Evolutionary conservation across 2,329 filamentous ascomycete species (phyloP).

Genomic region (Grosmannia clavigera): DNA sequence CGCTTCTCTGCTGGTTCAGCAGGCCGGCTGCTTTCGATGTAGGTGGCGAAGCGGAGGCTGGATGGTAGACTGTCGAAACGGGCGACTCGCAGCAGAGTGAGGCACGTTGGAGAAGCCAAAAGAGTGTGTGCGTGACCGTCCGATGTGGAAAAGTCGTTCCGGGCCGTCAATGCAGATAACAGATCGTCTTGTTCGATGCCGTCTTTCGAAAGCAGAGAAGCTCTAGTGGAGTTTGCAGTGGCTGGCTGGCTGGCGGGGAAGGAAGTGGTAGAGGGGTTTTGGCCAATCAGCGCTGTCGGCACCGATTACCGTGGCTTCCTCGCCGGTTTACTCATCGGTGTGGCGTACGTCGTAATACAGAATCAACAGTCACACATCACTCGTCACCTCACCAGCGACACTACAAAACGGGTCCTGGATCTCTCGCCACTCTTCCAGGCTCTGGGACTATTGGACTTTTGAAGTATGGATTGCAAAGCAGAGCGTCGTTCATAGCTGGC

Average conservation of each 20-base stretch:
- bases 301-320: neutral
- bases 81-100: too few relatives aligned
- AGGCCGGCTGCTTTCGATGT: neutral
- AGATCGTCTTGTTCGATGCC: neutral
- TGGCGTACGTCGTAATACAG: neutral
- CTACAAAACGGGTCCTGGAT: neutral
- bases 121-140: too few relatives aligned
- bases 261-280: neutral
- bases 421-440: too few relatives aligned
- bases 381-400: neutral
- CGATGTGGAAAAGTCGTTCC: neutral
- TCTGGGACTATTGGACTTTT: neutral
- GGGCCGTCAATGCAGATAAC: neutral
- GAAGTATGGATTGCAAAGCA: neutral
- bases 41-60: neutral
- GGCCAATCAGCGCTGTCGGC: neutral
- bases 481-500: neutral
- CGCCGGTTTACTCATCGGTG: neutral
- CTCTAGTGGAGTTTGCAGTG: neutral
- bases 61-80: too few relatives aligned
- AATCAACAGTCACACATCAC: neutral
- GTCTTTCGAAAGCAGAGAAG: neutral
- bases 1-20: neutral
- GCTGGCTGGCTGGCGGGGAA: neutral
- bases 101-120: too few relatives aligned